Evolutionary conservation across 2,329 filamentous ascomycete species (phyloP).

Genomic region (Hymenoscyphus linearis): DNA sequence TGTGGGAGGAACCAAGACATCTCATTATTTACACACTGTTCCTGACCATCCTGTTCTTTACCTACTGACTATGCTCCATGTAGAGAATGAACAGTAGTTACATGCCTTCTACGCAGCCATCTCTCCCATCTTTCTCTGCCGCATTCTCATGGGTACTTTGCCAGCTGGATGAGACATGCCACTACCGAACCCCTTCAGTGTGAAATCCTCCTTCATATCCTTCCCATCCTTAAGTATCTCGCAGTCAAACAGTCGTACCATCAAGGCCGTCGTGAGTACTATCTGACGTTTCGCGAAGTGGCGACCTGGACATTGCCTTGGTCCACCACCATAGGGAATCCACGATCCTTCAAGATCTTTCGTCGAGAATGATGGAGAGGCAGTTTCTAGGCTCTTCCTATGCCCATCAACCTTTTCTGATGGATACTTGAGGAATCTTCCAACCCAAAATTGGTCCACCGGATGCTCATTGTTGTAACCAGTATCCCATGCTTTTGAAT

Average conservation of each 20-base stretch:
- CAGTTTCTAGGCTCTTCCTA: background rate
- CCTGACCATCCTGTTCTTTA: too few species aligned
- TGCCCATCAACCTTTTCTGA: background rate
- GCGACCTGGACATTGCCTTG: background rate
- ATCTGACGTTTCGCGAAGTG: background rate
- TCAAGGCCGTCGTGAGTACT: background rate
- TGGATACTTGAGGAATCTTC: background rate
- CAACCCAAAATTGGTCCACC: background rate
- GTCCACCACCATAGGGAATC: background rate
- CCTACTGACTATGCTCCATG: too few species aligned
- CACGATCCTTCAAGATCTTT: background rate
- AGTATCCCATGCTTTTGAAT: background rate
- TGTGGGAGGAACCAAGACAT: too few species aligned
- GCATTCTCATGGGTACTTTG: background rate
- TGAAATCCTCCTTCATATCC: background rate
- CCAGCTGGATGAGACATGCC: background rate
- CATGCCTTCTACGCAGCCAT: too few species aligned
- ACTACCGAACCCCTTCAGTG: background rate
- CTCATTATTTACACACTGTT: too few species aligned
- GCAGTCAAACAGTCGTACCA: background rate
- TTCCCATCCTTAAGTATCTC: background rate
- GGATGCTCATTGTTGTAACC: background rate
- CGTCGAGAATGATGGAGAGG: background rate
- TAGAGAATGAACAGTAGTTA: too few species aligned
- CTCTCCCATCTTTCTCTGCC: background rate